Conservation (phyloP, 169 alveolate genomes). For the Blepharisma undulans region DNA sequence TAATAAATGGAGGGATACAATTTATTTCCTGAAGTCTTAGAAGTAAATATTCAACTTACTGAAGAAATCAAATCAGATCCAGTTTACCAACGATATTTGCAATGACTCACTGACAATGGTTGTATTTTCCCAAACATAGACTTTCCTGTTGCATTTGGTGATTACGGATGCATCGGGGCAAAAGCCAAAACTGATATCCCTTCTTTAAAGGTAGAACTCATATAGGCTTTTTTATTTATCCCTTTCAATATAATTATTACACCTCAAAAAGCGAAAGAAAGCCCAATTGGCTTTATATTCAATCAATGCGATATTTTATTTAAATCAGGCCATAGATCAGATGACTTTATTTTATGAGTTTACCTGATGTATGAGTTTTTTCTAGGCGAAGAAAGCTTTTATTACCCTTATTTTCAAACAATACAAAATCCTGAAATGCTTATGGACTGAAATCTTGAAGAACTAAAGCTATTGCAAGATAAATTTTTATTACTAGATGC, state of each 20-base stretch:
- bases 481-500: background rate
- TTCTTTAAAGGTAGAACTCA: background rate
- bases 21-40: background rate
- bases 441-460: constrained; percentile 41
- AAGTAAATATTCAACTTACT: constrained; percentile 8
- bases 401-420: constrained; percentile 54
- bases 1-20: background rate
- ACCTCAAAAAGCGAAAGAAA: constrained; percentile 6
- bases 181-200: constrained; percentile 38
- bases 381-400: constrained; percentile 49
- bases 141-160: constrained; percentile 52
- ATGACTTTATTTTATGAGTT: constrained; percentile 17
- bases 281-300: background rate
- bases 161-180: constrained; percentile 44
- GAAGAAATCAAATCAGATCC: constrained; percentile 31
- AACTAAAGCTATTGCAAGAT: constrained; percentile 42
- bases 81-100: background rate
- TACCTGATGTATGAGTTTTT: constrained; percentile 48
- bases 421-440: constrained; percentile 44
- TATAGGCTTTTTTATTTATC: constrained; percentile 25
- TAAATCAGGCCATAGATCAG: background rate
- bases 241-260: constrained; percentile 42
- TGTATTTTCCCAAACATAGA: constrained; percentile 36
- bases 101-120: constrained; percentile 42
- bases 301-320: constrained; percentile 10